Base-by-base conservation (phyloP, 768 basidiomycete genomes). In the Russula sp. region DNA sequence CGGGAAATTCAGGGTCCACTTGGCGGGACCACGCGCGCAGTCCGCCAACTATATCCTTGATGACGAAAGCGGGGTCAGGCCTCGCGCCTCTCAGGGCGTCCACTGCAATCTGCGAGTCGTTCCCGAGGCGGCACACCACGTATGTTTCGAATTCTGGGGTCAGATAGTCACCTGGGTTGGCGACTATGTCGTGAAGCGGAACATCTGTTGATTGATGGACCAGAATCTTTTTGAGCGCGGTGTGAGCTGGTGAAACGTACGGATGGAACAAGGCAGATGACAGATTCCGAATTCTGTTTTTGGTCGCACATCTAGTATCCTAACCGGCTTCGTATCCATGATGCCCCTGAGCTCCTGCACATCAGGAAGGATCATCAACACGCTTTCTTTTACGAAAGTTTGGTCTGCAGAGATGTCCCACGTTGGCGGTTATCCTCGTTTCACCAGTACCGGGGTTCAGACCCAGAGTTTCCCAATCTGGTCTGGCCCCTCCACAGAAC, bases 71-170 rank as follows among this genome's bases (percentile, higher is more conserved):
- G 18, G 57, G n/a, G 3, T 55, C 71, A 22, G 63, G 68, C 51
- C 69, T 67, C 8, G 73, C 75, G 18, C 68, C 69, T 59, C 80
- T 72, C 20, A 92, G 69, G 6, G 85, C 84, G 39, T 84, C 77
- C 0, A 85, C 93, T 35, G 94, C 96, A 20, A 91, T 81, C 71
- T 93, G 90, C 1, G 93, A 96, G 72, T 98, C 96, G 69, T 98
- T 98, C 5, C 96, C 95, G 22, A 93, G 77, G 35, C 92, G 81
- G 73, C 95, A 98, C 32, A 97, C 73, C 18, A 97, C 75, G 62
- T 84, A 84, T 7, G 76, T 75, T 3, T 56, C 61, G 3, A 54
- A 38, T 13, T 32, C 43, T 16, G 39, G 1, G 9, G 52, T 42
- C 20, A 49, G 43, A 36, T 60, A 43, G 3, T 65, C 42, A 7